Evolutionary conservation across 768 basidiomycete species (phyloP).

Genomic region (Mycena floridula): DNA sequence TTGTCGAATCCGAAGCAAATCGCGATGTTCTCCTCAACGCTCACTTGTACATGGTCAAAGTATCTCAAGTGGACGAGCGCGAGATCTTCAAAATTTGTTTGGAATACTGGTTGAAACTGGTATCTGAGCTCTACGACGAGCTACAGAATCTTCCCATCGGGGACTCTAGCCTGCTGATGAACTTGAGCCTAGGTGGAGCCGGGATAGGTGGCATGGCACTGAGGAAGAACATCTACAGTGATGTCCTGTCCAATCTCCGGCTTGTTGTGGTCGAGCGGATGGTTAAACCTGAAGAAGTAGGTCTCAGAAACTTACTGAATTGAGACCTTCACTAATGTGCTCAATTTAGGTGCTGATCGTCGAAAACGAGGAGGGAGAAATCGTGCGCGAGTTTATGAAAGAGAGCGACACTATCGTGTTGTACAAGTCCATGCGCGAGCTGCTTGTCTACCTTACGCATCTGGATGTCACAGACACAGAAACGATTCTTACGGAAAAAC

Average conservation of each 20-base stretch:
- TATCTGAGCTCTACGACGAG: conserved; percentile 95
- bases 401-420: conserved; percentile 97
- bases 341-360: conserved; percentile 82
- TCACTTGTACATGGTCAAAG: conserved; percentile 96
- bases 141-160: conserved; percentile 88
- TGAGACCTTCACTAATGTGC: conserved; percentile 4
- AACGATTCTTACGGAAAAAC: conserved; percentile 94
- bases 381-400: conserved; percentile 98
- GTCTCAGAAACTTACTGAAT: conserved; percentile 16
- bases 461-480: conserved; percentile 95
- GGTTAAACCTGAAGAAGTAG: conserved; percentile 98
- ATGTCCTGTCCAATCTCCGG: conserved; percentile 89
- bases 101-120: conserved; percentile 96
- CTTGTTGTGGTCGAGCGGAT: conserved; percentile 97
- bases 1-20: conserved; percentile 88
- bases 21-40: conserved; percentile 94
- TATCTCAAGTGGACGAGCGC: conserved; percentile 95
- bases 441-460: conserved; percentile 96
- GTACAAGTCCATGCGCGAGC: conserved; percentile 98
- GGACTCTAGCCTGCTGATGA: conserved; percentile 83
- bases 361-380: conserved; percentile 99
- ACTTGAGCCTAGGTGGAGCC: conserved; percentile 74
- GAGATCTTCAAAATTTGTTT: conserved; percentile 99
- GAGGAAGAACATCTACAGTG: conserved; percentile 92
- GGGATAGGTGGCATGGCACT: conserved; percentile 75